phyloP scores from a whole-genome alignment of 768 basidiomycete genomes.

The Neoboletus magnificus region DNA sequence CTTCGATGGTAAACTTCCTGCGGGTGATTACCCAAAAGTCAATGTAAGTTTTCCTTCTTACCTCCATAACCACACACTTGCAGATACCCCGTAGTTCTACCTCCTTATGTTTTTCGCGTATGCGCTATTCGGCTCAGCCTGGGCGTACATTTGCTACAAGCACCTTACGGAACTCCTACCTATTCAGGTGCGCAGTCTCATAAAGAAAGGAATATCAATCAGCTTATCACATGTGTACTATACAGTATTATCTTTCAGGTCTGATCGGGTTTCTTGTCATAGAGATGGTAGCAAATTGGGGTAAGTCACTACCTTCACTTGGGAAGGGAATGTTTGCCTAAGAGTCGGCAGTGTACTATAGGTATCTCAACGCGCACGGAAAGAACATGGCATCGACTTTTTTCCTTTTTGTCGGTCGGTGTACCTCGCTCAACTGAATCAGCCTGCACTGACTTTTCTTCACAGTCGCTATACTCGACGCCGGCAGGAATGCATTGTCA shows the following conservation, averaged over 20 bases:
- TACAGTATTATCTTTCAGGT: constrained; percentile 86
- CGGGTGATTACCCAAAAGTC: constrained; percentile 96
- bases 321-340: constrained; percentile 1
- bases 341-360: constrained; percentile 69
- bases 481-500: constrained; percentile 89
- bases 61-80: not conserved
- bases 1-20: constrained; percentile 85
- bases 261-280: constrained; percentile 83
- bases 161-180: constrained; percentile 83
- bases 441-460: constrained; percentile 1
- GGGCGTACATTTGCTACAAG: constrained; percentile 83
- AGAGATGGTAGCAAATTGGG: constrained; percentile 93
- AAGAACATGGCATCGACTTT: constrained; percentile 69
- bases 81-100: constrained; percentile 63
- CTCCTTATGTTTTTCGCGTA: constrained; percentile 83
- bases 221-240: not conserved
- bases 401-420: constrained; percentile 89
- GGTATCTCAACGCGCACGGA: constrained; percentile 88
- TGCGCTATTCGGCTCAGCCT: constrained; percentile 57
- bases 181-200: constrained; percentile 61
- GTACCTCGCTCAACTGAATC: not conserved
- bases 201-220: not conserved
- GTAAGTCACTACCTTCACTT: constrained; percentile 37
- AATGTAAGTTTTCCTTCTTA: constrained; percentile 52
- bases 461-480: constrained; percentile 91